Percentiles rank a stretch among this genome's conserved stretches.
Evolutionary conservation across 2,329 filamentous ascomycete genomes (phyloP).

Genomic region (Cladosporium colombiae): DNA sequence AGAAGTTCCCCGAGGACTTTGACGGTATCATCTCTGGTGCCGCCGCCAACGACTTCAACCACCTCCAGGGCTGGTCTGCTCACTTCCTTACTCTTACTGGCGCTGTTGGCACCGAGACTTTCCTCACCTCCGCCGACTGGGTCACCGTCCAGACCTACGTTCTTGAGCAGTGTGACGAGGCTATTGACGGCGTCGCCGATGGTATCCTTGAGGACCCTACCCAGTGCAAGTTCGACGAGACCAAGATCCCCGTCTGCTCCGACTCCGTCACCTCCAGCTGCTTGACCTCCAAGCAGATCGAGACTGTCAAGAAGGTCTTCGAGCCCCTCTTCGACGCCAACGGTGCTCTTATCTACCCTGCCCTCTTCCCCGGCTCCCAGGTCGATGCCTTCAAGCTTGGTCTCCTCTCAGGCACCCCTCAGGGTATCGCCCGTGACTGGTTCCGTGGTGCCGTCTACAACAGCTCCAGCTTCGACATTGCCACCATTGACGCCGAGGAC

Average conservation of each 20-base stretch:
- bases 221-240: conserved; percentile 45
- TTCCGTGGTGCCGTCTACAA: conserved; percentile 53
- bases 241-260: conserved; percentile 39
- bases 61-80: conserved; percentile 47
- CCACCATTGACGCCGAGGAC: conserved; percentile 43
- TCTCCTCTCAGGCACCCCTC: conserved; percentile 45
- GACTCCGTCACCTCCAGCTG: conserved; percentile 41
- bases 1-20: conserved; percentile 50
- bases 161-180: conserved; percentile 53
- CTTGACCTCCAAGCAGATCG: conserved; percentile 47
- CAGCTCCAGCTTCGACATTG: conserved; percentile 45
- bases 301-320: conserved; percentile 47
- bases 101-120: conserved; percentile 42
- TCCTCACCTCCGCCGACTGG: conserved; percentile 45
- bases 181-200: conserved; percentile 51
- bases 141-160: conserved; percentile 45
- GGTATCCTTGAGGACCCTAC: conserved; percentile 51
- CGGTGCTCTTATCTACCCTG: conserved; percentile 52
- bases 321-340: conserved; percentile 44
- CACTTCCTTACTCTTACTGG: conserved; percentile 46
- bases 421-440: conserved; percentile 50
- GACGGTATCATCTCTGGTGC: conserved; percentile 51
- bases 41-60: conserved; percentile 47
- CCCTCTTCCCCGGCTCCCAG: conserved; percentile 53
- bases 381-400: conserved; percentile 40